A percentile compares a stretch with the other conserved stretches of the same genome.
These are phyloP conservation scores for Xylariaceae sp. DNA, from an alignment of 2,329 filamentous ascomycete genomes.

Conservation along the genomic window DNA sequence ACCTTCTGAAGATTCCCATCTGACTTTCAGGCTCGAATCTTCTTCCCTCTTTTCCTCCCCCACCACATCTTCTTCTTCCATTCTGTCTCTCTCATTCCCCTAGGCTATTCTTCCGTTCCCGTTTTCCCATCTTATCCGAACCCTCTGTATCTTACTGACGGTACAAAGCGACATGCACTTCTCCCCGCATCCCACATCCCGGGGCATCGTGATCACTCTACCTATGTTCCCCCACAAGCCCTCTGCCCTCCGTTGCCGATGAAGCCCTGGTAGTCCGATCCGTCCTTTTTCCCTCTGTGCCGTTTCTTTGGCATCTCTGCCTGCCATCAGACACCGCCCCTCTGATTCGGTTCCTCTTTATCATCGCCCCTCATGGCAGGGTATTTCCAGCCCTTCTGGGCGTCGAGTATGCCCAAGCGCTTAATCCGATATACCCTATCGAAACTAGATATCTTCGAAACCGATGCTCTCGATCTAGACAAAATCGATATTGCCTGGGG, in stretches of 20 bases:
- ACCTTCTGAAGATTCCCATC: not conserved
- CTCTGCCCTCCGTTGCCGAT: conserved; percentile 23
- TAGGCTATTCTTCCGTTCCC: not conserved
- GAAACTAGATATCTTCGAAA: conserved; percentile 79
- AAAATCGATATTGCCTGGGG: conserved; percentile 81
- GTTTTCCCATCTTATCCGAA: not conserved
- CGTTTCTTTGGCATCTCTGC: not conserved
- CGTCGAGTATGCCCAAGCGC: conserved; percentile 78
- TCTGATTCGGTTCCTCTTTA: conserved; percentile 4
- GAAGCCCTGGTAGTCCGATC: conserved; percentile 5
- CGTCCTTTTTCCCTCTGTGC: conserved; percentile 7
- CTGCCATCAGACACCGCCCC: conserved; percentile 2
- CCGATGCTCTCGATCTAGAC: conserved; percentile 78
- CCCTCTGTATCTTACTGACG: conserved; percentile 7
- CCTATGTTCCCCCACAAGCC: conserved; percentile 25
- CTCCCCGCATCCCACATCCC: conserved; percentile 30
- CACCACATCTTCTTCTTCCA: not conserved
- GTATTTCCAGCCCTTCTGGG: conserved; percentile 60
- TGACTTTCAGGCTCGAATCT: not conserved
- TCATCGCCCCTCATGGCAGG: conserved; percentile 55
- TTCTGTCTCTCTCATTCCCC: not conserved
- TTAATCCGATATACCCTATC: conserved; percentile 82
- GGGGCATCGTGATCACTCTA: conserved; percentile 30
- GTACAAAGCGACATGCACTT: conserved; percentile 30
- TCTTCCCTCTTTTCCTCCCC: not conserved